phyloP scores from a whole-genome alignment of 2,329 filamentous ascomycete species.

The Ascochyta viciae-villosae region DNA sequence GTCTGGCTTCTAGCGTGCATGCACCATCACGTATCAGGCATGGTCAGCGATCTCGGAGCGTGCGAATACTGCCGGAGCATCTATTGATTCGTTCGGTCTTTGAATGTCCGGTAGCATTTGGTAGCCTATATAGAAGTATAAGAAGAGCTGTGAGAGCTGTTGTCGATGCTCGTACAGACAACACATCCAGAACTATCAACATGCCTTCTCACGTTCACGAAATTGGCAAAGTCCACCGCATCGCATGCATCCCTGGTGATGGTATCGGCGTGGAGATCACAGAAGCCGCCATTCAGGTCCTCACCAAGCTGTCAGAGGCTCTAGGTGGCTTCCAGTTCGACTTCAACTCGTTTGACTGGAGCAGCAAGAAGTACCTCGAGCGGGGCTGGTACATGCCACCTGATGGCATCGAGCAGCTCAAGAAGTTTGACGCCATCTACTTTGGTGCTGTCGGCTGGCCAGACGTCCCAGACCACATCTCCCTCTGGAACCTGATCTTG shows the following conservation, averaged over 20 bases:
- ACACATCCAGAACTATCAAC: slow-evolving; percentile 1
- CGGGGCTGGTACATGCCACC: slow-evolving; percentile 62
- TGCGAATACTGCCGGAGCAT: slow-evolving; percentile 2
- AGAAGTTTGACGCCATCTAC: slow-evolving; percentile 62
- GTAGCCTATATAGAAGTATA: slow-evolving; percentile 9
- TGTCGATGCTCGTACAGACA: not conserved
- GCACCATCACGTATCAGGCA: slow-evolving; percentile 7
- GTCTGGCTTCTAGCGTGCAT: slow-evolving; percentile 11
- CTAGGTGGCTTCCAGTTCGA: slow-evolving; percentile 57
- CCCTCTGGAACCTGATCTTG: slow-evolving; percentile 71
- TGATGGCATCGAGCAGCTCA: slow-evolving; percentile 59
- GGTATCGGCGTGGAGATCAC: slow-evolving; percentile 46
- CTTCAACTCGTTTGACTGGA: slow-evolving; percentile 61
- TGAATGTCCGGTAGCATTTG: slow-evolving; percentile 15
- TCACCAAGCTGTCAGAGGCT: slow-evolving; percentile 53
- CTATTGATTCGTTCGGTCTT: slow-evolving; percentile 15
- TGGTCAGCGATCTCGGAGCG: slow-evolving; percentile 11
- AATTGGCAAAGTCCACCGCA: slow-evolving; percentile 40
- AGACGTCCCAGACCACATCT: slow-evolving; percentile 71
- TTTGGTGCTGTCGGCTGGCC: slow-evolving; percentile 68
- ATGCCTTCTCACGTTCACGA: slow-evolving; percentile 37
- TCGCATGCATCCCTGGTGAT: slow-evolving; percentile 44
- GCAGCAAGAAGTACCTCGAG: slow-evolving; percentile 57
- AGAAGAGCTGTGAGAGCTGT: slow-evolving; percentile 1
- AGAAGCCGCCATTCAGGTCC: slow-evolving; percentile 35